Evolutionary conservation across 208 protist species (phyloP).

Genomic region (Trypanosomatidae sp.): DNA sequence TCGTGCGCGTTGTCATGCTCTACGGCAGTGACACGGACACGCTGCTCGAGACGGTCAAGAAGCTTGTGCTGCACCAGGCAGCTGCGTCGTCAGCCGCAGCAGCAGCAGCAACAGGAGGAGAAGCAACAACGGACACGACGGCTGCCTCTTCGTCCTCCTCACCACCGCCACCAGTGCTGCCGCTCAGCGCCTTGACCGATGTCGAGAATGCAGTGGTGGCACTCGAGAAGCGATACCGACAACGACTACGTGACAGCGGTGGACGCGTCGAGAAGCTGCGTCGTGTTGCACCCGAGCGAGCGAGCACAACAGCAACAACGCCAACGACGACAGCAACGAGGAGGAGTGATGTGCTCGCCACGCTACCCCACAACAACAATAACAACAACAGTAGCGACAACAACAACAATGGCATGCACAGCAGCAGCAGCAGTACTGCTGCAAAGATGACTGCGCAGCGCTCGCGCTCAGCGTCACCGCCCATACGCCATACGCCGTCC

Average conservation of each 20-base stretch:
- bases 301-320: background rate
- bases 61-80: conserved; percentile 11
- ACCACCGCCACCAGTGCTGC: no score
- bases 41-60: conserved; percentile 13
- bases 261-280: conserved; percentile 37
- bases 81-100: conserved; percentile 10
- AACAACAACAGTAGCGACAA: background rate
- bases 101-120: conserved; percentile 10
- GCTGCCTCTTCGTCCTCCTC: no score
- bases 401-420: background rate
- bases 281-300: conserved; percentile 17
- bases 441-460: no score
- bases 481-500: no score
- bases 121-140: no score
- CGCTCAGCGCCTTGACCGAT: no score
- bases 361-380: no score
- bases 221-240: conserved; percentile 30
- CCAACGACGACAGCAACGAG: background rate
- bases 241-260: conserved; percentile 26
- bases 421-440: background rate
- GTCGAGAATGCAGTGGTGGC: conserved; percentile 18
- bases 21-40: conserved; percentile 12
- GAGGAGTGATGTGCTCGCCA: no score
- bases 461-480: no score
- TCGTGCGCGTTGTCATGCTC: conserved; percentile 25